phyloP scores from a whole-genome alignment of 2,329 filamentous ascomycete genomes.

The Stagonosporopsis tanaceti region DNA sequence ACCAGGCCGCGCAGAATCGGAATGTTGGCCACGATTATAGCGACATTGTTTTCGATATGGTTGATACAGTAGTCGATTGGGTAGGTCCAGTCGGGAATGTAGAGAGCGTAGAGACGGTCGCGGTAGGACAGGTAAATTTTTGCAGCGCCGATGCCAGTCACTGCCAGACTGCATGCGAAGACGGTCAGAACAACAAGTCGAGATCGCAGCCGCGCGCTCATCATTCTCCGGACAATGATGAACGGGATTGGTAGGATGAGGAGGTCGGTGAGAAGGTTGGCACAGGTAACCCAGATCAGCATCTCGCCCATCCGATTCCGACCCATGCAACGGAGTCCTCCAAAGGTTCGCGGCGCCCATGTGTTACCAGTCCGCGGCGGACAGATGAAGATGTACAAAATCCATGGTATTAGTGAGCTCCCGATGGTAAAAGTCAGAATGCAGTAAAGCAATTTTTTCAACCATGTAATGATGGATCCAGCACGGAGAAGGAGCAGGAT shows the following conservation, averaged over 20 bases:
- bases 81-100: constrained; percentile 53
- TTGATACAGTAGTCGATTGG: constrained; percentile 53
- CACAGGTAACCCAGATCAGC: constrained; percentile 52
- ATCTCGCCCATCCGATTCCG: constrained; percentile 49
- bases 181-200: constrained; percentile 50
- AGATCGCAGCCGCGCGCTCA: constrained; percentile 50
- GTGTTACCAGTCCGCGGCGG: constrained; percentile 51
- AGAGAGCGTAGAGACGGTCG: constrained; percentile 48
- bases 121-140: constrained; percentile 53
- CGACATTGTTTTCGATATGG: constrained; percentile 53
- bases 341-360: constrained; percentile 50
- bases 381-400: constrained; percentile 51
- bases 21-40: constrained; percentile 52
- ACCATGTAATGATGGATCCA: constrained; percentile 49
- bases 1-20: constrained; percentile 53
- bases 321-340: constrained; percentile 49
- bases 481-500: constrained; percentile 51
- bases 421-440: constrained; percentile 48
- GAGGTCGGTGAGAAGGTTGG: constrained; percentile 52
- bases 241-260: constrained; percentile 53
- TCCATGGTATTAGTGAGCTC: constrained; percentile 48
- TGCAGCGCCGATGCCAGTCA: constrained; percentile 50
- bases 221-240: constrained; percentile 51
- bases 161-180: constrained; percentile 52
- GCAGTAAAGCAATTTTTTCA: constrained; percentile 49